These are phyloP conservation scores for Trypanosoma conorhini DNA, from an alignment of 208 protist species.

Conservation along the genomic window DNA sequence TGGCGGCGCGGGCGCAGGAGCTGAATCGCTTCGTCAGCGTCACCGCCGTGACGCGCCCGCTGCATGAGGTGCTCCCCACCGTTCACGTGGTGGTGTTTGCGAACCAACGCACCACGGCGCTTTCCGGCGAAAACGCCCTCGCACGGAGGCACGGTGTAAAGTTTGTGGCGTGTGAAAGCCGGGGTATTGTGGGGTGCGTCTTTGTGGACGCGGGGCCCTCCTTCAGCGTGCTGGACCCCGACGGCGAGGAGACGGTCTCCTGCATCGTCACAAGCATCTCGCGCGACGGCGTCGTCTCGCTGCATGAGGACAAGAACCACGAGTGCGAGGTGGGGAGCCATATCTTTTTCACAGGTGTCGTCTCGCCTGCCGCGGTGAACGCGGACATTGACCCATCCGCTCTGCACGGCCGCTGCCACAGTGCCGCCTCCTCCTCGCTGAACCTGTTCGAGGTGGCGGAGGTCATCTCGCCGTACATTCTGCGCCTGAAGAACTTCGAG, in stretches of 20 bases:
- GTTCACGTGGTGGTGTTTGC: conserved; percentile 84
- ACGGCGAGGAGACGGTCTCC: conserved; percentile 83
- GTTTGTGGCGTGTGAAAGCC: conserved; percentile 84
- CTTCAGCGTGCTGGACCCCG: conserved; percentile 72
- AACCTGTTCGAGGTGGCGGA: conserved; percentile 68
- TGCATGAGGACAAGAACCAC: conserved; percentile 89
- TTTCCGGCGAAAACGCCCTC: conserved; percentile 53
- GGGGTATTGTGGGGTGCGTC: conserved; percentile 72
- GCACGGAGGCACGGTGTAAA: conserved; percentile 64
- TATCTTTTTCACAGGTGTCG: conserved; percentile 83
- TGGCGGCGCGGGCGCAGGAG: conserved; percentile 71
- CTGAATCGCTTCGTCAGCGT: conserved; percentile 91
- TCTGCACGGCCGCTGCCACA: conserved; percentile 7
- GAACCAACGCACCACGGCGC: conserved; percentile 57
- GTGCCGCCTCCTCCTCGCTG: conserved; percentile 29
- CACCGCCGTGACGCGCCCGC: conserved; percentile 21
- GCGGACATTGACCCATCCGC: conserved; percentile 26
- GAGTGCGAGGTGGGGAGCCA: conserved; percentile 81
- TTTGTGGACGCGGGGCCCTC: conserved; percentile 82
- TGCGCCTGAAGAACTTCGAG: conserved; percentile 53
- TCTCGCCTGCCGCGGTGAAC: conserved; percentile 46
- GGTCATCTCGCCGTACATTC: conserved; percentile 69
- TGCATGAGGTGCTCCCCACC: conserved; percentile 29
- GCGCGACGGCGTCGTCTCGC: conserved; percentile 66
- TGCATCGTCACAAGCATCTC: conserved; percentile 80